A percentile compares a stretch with the other conserved stretches of the same genome.
Evolutionary conservation across 768 basidiomycete species (phyloP).

Genomic region (Trametes cubensis): DNA sequence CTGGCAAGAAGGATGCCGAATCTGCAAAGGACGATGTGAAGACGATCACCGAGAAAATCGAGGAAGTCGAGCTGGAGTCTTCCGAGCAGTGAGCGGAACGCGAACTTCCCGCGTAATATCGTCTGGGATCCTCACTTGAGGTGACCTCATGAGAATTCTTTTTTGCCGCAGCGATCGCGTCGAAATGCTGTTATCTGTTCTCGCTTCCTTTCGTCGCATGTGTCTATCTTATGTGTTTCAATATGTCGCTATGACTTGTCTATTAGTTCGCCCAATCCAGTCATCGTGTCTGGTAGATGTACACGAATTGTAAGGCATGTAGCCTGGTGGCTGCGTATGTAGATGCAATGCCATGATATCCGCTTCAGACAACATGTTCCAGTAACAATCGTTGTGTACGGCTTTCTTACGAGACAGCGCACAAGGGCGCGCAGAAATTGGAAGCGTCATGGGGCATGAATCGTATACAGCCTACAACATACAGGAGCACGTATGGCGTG

Average conservation of each 20-base stretch:
- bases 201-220: constrained; percentile 16
- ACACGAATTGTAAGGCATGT: constrained; percentile 11
- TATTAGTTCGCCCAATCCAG: constrained; percentile 12
- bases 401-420: neutral
- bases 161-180: constrained; percentile 8
- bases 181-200: constrained; percentile 25
- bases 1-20: constrained; percentile 45
- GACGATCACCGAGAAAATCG: constrained; percentile 37
- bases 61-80: constrained; percentile 36
- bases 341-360: constrained; percentile 12
- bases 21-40: constrained; percentile 27
- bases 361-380: neutral
- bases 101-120: neutral
- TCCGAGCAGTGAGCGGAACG: constrained; percentile 12
- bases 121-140: neutral
- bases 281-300: constrained; percentile 7
- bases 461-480: constrained; percentile 22
- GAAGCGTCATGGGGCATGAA: constrained; percentile 6
- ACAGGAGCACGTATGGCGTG: constrained; percentile 13
- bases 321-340: constrained; percentile 3
- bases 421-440: neutral
- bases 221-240: constrained; percentile 28
- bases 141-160: neutral
- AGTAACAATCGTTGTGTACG: neutral
- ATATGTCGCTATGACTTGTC: constrained; percentile 21